Conservation (phyloP, 2,329 filamentous ascomycete species). For the Teratosphaeriaceae sp. region DNA sequence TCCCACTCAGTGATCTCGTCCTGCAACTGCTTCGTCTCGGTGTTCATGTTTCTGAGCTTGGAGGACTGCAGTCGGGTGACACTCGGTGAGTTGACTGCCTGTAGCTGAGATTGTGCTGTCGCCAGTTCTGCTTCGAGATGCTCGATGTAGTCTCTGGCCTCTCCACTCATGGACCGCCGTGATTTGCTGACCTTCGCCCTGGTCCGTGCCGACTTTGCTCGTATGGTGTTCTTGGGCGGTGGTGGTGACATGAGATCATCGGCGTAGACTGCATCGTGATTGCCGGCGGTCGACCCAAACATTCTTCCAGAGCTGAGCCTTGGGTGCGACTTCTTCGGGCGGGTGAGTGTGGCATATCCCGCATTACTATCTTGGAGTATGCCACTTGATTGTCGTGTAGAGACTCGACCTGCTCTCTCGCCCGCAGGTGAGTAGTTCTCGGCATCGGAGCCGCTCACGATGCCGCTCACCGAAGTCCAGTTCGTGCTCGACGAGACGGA, state of each 20-base stretch:
- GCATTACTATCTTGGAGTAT: slow-evolving; percentile 26
- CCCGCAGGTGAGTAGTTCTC: slow-evolving; percentile 12
- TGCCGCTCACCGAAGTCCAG: slow-evolving; percentile 11
- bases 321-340: slow-evolving; percentile 13
- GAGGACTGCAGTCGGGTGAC: slow-evolving; percentile 30
- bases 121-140: slow-evolving; percentile 43
- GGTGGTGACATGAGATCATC: slow-evolving; percentile 11
- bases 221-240: slow-evolving; percentile 10
- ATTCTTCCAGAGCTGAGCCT: slow-evolving; percentile 13
- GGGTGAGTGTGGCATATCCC: slow-evolving; percentile 10
- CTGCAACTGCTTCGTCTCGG: slow-evolving; percentile 28
- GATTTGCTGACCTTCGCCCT: slow-evolving; percentile 19
- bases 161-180: slow-evolving; percentile 32
- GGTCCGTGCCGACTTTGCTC: slow-evolving; percentile 13
- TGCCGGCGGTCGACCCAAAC: slow-evolving; percentile 10
- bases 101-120: slow-evolving; percentile 33
- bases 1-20: slow-evolving; percentile 33
- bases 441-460: slow-evolving; percentile 5
- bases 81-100: slow-evolving; percentile 35
- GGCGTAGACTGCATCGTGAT: slow-evolving; percentile 9
- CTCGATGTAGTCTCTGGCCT: slow-evolving; percentile 42
- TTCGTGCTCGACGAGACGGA: slow-evolving; percentile 18
- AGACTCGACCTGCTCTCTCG: slow-evolving; percentile 6
- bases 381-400: slow-evolving; percentile 16
- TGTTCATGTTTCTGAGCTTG: slow-evolving; percentile 31